These are phyloP conservation scores for Tritrichomonas foetus DNA, from an alignment of 208 protist species.

Conservation along the genomic window DNA sequence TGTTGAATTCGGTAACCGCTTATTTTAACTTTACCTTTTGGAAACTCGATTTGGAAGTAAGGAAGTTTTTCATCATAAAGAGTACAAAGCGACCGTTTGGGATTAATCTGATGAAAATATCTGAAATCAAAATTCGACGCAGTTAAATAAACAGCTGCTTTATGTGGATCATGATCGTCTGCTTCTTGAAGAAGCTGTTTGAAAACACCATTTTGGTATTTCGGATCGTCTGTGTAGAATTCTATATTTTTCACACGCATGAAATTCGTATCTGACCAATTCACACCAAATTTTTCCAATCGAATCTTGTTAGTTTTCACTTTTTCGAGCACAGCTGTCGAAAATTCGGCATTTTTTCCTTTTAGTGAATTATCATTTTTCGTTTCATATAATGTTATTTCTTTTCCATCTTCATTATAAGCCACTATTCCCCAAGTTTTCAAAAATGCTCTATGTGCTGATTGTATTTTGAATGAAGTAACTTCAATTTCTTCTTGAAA, in stretches of 20 bases:
- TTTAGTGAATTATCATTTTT: background rate
- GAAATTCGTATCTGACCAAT: background rate
- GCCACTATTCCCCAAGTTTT: background rate
- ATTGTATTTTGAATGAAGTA: background rate
- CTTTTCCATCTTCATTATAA: background rate
- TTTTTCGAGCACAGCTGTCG: background rate
- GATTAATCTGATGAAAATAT: background rate
- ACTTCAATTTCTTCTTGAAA: background rate
- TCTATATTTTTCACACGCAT: background rate
- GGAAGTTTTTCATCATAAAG: background rate
- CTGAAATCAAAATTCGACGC: background rate
- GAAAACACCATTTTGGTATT: background rate
- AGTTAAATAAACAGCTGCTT: background rate
- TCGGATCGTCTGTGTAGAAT: background rate
- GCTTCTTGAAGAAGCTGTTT: background rate
- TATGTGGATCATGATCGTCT: background rate
- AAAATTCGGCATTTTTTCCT: background rate
- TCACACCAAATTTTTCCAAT: background rate
- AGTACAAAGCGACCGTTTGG: background rate
- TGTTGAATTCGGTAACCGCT: background rate
- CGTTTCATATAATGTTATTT: background rate
- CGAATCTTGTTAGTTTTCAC: background rate
- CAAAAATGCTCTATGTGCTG: background rate
- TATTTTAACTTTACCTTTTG: background rate
- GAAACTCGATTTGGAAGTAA: background rate